Conservation (phyloP, 805 yeast genomes). For the Hanseniaspora mollemarum region DNA sequence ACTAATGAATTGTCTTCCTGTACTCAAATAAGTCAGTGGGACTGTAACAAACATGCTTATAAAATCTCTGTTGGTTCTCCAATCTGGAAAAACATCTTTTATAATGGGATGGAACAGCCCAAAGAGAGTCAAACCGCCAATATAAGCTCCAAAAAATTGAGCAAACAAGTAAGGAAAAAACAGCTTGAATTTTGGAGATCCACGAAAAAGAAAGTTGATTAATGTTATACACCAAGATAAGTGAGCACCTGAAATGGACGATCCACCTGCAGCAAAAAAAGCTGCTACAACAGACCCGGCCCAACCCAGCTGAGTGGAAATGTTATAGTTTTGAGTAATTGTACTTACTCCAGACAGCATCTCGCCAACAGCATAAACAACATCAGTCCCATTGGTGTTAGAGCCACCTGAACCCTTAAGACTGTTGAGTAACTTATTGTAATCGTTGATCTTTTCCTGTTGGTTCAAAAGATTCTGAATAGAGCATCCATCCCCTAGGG, state of each 20-base stretch:
- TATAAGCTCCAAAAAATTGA: constrained; percentile 41
- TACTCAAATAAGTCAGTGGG: constrained; percentile 33
- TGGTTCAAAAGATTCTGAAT: constrained; percentile 30
- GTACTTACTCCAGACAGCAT: constrained; percentile 1
- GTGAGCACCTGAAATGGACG: constrained; percentile 46
- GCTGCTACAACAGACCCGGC: constrained; percentile 45
- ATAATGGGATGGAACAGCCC: constrained; percentile 35
- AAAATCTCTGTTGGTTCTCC: constrained; percentile 24
- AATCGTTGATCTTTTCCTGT: constrained; percentile 5
- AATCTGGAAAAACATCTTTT: constrained; percentile 23
- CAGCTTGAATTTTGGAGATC: constrained; percentile 39
- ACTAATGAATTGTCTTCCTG: constrained; percentile 38
- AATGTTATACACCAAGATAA: constrained; percentile 45
- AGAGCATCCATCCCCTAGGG: constrained; percentile 40
- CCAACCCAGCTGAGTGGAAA: constrained; percentile 32
- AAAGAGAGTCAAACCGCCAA: constrained; percentile 38
- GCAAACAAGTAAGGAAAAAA: constrained; percentile 35
- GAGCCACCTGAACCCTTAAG: neutral
- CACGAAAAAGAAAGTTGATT: constrained; percentile 38
- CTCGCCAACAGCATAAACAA: neutral
- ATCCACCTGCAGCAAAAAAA: constrained; percentile 40
- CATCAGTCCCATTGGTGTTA: neutral
- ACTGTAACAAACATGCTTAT: constrained; percentile 41
- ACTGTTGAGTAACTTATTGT: neutral
- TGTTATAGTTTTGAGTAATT: constrained; percentile 10